Conservation (phyloP, 768 basidiomycete species). For the Amanita pallidorosea region DNA sequence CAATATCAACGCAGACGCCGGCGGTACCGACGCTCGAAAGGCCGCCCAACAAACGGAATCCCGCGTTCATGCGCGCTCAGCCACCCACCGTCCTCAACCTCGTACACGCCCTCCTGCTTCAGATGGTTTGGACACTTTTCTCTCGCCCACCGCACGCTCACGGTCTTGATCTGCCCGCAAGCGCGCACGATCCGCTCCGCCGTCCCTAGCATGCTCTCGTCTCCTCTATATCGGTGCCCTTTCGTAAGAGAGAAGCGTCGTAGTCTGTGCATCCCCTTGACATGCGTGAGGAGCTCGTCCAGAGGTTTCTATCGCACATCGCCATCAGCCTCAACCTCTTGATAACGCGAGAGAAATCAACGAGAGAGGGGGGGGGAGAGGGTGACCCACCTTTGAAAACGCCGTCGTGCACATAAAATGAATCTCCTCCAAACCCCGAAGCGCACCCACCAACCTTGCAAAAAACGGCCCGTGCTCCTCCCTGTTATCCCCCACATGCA, state of each 20-base stretch:
- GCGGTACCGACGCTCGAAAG: constrained; percentile 26
- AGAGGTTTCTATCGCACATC: constrained; percentile 24
- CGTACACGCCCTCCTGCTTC: constrained; percentile 36
- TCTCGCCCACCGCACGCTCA: constrained; percentile 38
- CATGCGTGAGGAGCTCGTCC: constrained; percentile 26
- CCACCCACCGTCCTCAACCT: constrained; percentile 10
- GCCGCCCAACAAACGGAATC: constrained; percentile 27
- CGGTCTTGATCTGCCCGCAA: constrained; percentile 25
- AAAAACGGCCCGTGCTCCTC: constrained; percentile 17
- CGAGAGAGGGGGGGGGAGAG: too few species aligned
- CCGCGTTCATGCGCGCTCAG: constrained; percentile 22
- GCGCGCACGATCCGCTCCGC: constrained; percentile 24
- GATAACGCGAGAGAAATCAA: too few species aligned
- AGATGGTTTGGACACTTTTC: constrained; percentile 36
- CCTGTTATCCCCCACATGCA: constrained; percentile 17
- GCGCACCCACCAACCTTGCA: constrained; percentile 21
- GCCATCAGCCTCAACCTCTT: too few species aligned
- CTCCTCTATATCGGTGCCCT: constrained; percentile 30
- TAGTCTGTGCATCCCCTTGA: constrained; percentile 27
- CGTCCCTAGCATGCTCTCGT: constrained; percentile 34
- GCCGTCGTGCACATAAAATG: constrained; percentile 43
- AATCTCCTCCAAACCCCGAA: constrained; percentile 28
- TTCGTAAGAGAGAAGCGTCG: constrained; percentile 37
- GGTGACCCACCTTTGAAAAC: constrained; percentile 25
- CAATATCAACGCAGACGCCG: background rate